Percentiles rank a stretch among this genome's conserved stretches.
phyloP scores from a whole-genome alignment of 805 yeast genomes.

The Starmerella asiatica region DNA sequence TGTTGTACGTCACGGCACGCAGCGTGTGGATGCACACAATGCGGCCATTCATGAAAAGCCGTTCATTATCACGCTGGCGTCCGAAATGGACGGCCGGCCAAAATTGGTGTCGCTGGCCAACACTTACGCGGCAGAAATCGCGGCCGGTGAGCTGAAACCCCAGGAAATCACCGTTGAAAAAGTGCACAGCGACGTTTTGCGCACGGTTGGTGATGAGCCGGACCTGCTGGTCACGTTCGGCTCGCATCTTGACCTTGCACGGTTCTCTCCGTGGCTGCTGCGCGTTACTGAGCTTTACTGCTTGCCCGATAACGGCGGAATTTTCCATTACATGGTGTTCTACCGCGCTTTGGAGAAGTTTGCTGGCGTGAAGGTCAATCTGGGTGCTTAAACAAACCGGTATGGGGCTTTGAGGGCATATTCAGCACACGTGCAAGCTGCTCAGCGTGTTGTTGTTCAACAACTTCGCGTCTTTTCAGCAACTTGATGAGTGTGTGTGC shows the following conservation, averaged over 20 bases:
- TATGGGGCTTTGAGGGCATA: background rate
- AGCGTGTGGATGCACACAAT: background rate
- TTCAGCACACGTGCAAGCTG: background rate
- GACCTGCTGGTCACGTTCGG: slow-evolving; percentile 75
- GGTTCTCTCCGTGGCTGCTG: slow-evolving; percentile 97
- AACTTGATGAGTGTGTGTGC: background rate
- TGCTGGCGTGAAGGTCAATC: slow-evolving; percentile 70
- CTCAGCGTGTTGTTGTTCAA: background rate
- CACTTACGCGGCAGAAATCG: slow-evolving; percentile 67
- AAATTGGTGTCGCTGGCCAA: slow-evolving; percentile 78
- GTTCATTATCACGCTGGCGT: slow-evolving; percentile 45
- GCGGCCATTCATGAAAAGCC: slow-evolving; percentile 24
- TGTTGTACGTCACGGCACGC: background rate
- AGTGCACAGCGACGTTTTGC: slow-evolving; percentile 41
- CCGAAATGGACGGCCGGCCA: slow-evolving; percentile 74
- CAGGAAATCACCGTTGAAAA: slow-evolving; percentile 61
- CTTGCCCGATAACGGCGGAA: slow-evolving; percentile 68
- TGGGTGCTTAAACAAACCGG: slow-evolving; percentile 48
- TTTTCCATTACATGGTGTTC: slow-evolving; percentile 72
- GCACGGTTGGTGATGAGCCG: slow-evolving; percentile 81
- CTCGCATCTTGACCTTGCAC: slow-evolving; percentile 79
- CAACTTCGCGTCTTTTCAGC: background rate
- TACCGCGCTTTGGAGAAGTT: slow-evolving; percentile 36
- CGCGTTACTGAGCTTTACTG: slow-evolving; percentile 81
- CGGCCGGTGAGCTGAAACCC: slow-evolving; percentile 43